These are phyloP conservation scores for Carex littledalei DNA, from an alignment of 176 grass and related monocot species.

Conservation along the genomic window DNA sequence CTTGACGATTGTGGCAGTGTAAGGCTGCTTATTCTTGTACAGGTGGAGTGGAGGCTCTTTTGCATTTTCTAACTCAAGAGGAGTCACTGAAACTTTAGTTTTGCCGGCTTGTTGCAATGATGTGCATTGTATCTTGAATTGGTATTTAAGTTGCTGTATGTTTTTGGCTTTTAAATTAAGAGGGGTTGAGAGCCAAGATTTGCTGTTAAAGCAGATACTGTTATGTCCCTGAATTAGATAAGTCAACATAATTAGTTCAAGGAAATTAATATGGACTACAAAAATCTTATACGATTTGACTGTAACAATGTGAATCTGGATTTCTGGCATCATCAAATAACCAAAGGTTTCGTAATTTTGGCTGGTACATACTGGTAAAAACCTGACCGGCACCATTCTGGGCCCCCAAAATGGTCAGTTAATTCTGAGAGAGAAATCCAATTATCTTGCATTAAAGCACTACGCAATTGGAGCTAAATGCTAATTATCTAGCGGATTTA, in stretches of 20 bases:
- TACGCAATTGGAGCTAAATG: not conserved
- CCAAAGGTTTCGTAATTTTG: not conserved
- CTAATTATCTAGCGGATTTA: not conserved
- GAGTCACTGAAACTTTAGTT: slow-evolving; percentile 55
- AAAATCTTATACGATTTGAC: not conserved
- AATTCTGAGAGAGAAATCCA: not conserved
- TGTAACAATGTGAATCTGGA: not conserved
- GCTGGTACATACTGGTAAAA: slow-evolving; percentile 7
- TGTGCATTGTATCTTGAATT: slow-evolving; percentile 50
- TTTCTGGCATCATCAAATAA: not conserved
- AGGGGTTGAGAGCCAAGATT: slow-evolving; percentile 23
- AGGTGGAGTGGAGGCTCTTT: slow-evolving; percentile 68
- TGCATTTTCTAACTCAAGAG: slow-evolving; percentile 61
- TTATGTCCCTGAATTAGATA: slow-evolving; percentile 48
- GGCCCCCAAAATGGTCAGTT: not conserved
- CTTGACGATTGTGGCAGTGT: slow-evolving; percentile 62
- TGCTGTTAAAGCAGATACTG: slow-evolving; percentile 37
- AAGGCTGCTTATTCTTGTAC: slow-evolving; percentile 66
- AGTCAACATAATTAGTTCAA: not conserved
- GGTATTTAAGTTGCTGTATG: slow-evolving; percentile 23
- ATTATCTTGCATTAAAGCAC: not conserved
- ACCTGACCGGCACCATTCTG: not conserved
- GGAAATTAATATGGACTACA: not conserved
- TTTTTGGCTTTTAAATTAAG: slow-evolving; percentile 38
- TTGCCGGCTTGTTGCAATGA: slow-evolving; percentile 45